phyloP scores from a whole-genome alignment of 768 basidiomycete species.

The Amanita fuliginea region DNA sequence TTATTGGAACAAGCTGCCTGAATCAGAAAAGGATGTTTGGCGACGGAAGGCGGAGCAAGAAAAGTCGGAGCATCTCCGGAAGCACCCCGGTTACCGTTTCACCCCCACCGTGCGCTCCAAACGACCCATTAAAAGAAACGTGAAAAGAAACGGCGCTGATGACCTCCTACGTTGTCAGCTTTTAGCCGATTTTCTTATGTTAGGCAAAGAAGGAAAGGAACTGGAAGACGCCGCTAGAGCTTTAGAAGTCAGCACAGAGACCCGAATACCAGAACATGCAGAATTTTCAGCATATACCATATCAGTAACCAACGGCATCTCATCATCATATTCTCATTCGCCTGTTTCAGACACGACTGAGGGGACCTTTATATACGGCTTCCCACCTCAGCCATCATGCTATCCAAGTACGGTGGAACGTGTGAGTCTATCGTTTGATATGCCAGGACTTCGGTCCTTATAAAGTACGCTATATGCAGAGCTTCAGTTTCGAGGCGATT shows the following conservation, averaged over 20 bases:
- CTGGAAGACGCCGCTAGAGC: constrained; percentile 28
- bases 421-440: neutral
- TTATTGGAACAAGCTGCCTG: constrained; percentile 43
- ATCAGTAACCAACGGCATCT: neutral
- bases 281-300: neutral
- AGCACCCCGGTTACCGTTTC: constrained; percentile 48
- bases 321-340: neutral
- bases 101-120: constrained; percentile 31
- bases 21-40: constrained; percentile 40
- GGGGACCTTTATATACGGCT: neutral
- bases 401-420: neutral
- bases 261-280: neutral
- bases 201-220: constrained; percentile 39
- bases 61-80: constrained; percentile 34
- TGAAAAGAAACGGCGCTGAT: constrained; percentile 36
- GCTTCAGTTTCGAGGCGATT: neutral
- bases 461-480: neutral
- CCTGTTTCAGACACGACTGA: neutral
- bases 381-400: neutral
- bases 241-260: neutral
- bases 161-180: constrained; percentile 38
- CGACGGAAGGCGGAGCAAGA: constrained; percentile 38
- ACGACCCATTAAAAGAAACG: constrained; percentile 36
- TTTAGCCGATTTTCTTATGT: constrained; percentile 38
- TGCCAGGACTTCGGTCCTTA: neutral